These are phyloP conservation scores for Pleomassaria siparia DNA, from an alignment of 2,329 filamentous ascomycete genomes.

Conservation along the genomic window DNA sequence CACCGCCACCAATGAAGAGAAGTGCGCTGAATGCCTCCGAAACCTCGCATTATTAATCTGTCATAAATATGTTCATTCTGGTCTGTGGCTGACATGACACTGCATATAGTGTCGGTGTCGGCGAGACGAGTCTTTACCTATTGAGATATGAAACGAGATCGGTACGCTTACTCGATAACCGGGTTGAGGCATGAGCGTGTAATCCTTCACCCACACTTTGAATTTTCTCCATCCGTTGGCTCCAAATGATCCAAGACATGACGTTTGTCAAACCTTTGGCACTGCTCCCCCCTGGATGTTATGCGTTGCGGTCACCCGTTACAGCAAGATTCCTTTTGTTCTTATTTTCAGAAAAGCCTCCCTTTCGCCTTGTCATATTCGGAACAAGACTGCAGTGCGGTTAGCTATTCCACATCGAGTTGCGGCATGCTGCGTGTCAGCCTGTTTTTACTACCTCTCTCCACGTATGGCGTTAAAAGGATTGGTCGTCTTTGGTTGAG, in stretches of 20 bases:
- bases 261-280: background rate
- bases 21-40: constrained; percentile 49
- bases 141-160: background rate
- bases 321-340: background rate
- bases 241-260: background rate
- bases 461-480: background rate
- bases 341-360: constrained; percentile 5
- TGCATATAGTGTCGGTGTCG: constrained; percentile 10
- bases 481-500: background rate
- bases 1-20: constrained; percentile 65
- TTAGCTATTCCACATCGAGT: constrained; percentile 13
- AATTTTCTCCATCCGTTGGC: background rate
- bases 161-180: too few species aligned
- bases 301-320: background rate
- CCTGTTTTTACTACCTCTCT: background rate
- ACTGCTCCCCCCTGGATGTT: background rate
- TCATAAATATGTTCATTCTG: background rate
- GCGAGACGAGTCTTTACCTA: constrained; percentile 4
- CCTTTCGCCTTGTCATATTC: background rate
- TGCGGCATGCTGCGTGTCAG: background rate
- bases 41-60: constrained; percentile 37
- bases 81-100: background rate
- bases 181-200: too few species aligned
- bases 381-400: constrained; percentile 25
- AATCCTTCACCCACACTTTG: too few species aligned